These are phyloP conservation scores for Xerocomellus dryophilus DNA, from an alignment of 768 basidiomycete species.

Conservation along the genomic window DNA sequence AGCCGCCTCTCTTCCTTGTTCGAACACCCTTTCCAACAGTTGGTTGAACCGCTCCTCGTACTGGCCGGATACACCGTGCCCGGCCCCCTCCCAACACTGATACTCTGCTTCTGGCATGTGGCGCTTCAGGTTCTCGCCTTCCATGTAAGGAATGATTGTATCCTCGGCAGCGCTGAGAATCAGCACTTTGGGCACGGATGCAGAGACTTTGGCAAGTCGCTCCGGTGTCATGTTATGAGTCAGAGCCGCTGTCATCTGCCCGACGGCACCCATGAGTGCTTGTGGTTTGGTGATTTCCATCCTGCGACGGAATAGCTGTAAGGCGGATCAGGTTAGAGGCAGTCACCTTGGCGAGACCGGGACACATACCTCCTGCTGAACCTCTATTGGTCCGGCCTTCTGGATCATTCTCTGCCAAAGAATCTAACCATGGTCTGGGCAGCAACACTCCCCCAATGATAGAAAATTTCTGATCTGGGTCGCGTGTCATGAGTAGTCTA, in stretches of 20 bases:
- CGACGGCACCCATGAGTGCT: conserved; percentile 55
- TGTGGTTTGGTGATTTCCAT: conserved; percentile 56
- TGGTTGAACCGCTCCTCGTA: conserved; percentile 47
- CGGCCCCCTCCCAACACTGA: conserved; percentile 56
- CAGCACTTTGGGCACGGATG: conserved; percentile 59
- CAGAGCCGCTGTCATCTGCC: conserved; percentile 67
- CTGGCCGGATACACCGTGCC: conserved; percentile 62
- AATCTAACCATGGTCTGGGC: conserved; percentile 58
- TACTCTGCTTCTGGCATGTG: conserved; percentile 59
- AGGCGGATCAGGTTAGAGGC: not conserved
- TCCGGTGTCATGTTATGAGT: conserved; percentile 57
- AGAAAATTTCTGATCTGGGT: conserved; percentile 47
- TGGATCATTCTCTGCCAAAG: conserved; percentile 49
- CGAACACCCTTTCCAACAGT: conserved; percentile 53
- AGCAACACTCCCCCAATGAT: conserved; percentile 58
- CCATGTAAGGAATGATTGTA: conserved; percentile 48
- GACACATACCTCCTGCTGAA: conserved; percentile 50
- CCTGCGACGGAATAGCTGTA: conserved; percentile 46
- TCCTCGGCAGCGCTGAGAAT: conserved; percentile 72
- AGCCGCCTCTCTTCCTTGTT: conserved; percentile 41
- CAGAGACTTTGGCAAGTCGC: conserved; percentile 48
- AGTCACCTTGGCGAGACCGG: not conserved
- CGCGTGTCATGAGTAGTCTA: conserved; percentile 38
- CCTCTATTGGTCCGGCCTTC: conserved; percentile 62
- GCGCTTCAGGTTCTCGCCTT: conserved; percentile 51